Conservation (phyloP, 2,329 filamentous ascomycete genomes). For the Fusarium burgessii region DNA sequence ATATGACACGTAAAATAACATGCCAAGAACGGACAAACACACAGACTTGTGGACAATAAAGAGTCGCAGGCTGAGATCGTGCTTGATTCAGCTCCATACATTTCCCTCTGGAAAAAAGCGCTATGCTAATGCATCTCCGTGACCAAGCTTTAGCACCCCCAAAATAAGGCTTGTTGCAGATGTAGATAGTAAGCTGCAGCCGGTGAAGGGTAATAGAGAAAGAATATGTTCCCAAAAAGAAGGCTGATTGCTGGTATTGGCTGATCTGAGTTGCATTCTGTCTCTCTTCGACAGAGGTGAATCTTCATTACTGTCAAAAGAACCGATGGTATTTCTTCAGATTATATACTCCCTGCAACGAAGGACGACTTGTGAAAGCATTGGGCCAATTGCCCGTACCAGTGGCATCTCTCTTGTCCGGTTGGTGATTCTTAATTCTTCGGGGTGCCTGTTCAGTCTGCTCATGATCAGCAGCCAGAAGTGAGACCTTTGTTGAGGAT, state of each 20-base stretch:
- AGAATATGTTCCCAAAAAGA: background rate
- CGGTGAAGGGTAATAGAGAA: background rate
- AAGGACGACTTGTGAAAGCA: background rate
- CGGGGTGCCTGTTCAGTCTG: background rate
- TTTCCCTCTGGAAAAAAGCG: background rate
- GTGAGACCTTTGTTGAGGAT: background rate
- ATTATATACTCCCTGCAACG: background rate
- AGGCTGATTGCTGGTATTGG: background rate
- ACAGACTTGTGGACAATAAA: constrained; percentile 4
- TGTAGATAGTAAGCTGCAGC: background rate
- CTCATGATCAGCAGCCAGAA: background rate
- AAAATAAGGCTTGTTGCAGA: background rate
- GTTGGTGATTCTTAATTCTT: background rate
- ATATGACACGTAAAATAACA: background rate
- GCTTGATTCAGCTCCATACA: background rate
- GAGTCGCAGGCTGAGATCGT: background rate
- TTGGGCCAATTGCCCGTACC: background rate
- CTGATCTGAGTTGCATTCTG: background rate
- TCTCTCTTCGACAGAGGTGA: background rate
- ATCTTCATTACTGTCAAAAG: background rate
- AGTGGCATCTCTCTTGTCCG: background rate
- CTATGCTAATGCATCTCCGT: background rate
- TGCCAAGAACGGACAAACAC: background rate
- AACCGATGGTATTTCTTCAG: background rate
- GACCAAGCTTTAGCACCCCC: background rate